phyloP scores from a whole-genome alignment of 2,329 filamentous ascomycete species.

The Neonectria ditissima region DNA sequence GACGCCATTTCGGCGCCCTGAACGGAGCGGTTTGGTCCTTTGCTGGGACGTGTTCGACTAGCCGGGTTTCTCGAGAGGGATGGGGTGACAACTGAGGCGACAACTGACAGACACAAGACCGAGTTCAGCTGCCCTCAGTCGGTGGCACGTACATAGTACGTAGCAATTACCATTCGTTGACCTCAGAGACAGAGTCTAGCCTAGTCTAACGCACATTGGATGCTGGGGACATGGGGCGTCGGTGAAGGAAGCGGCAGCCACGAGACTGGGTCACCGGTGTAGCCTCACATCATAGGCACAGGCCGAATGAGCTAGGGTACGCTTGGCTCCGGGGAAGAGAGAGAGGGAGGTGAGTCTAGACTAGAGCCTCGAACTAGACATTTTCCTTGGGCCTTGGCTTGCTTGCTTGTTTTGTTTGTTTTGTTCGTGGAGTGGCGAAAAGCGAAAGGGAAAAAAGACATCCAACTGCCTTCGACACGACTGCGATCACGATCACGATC shows the following conservation, averaged over 20 bases:
- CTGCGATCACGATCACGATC: neutral
- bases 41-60: constrained; percentile 5
- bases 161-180: neutral
- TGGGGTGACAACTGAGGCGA: constrained; percentile 5
- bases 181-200: neutral
- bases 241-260: constrained; percentile 24
- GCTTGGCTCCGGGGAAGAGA: neutral
- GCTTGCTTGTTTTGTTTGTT: neutral
- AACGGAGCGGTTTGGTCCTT: neutral
- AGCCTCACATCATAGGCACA: neutral
- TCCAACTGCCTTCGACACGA: neutral
- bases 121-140: neutral
- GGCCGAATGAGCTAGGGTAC: neutral
- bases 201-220: neutral
- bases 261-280: constrained; percentile 21
- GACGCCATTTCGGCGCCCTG: constrained; percentile 10
- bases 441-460: neutral
- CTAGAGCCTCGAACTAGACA: neutral
- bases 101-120: neutral
- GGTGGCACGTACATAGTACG: neutral
- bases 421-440: neutral
- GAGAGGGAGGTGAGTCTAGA: neutral
- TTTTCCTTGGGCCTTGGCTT: neutral
- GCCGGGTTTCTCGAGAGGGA: neutral
- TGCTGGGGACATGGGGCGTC: constrained; percentile 10